These are phyloP conservation scores for Penicillium cosmopolitanum DNA, from an alignment of 495 filamentous ascomycete species.

Conservation along the genomic window DNA sequence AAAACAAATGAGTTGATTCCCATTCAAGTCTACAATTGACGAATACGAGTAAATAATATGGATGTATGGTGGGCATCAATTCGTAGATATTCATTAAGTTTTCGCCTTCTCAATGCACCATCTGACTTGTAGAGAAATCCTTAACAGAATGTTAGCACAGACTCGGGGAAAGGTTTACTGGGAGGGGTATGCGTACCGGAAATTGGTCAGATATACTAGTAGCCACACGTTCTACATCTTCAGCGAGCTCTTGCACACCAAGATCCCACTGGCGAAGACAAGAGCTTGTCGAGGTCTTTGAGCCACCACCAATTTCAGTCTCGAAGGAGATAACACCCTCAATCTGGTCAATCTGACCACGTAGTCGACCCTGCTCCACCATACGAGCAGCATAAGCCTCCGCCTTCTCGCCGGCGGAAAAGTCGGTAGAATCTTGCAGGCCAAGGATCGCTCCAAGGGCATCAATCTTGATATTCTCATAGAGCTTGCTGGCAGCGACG, in stretches of 20 bases:
- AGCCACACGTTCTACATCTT: constrained; percentile 86
- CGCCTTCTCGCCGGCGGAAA: constrained; percentile 71
- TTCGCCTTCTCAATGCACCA: constrained; percentile 28
- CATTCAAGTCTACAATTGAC: no score
- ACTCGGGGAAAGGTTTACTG: no score
- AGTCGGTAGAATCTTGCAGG: constrained; percentile 47
- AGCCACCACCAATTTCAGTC: constrained; percentile 58
- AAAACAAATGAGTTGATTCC: no score
- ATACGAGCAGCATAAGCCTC: constrained; percentile 92
- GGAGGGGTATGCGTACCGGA: constrained; percentile 35
- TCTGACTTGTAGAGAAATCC: constrained; percentile 36
- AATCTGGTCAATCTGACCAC: constrained; percentile 93
- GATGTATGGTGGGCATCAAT: constrained; percentile 18
- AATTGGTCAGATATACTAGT: constrained; percentile 45
- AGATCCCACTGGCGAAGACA: constrained; percentile 84
- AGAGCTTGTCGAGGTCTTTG: constrained; percentile 51
- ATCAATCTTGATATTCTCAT: constrained; percentile 84
- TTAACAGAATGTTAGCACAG: constrained; percentile 22
- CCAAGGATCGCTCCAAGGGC: constrained; percentile 78
- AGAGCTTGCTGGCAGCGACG: constrained; percentile 80
- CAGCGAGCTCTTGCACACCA: constrained; percentile 81
- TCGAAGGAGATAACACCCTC: constrained; percentile 86
- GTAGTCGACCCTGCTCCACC: constrained; percentile 90
- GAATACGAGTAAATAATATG: neutral
- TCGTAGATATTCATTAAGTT: constrained; percentile 25